A percentile compares a stretch with the other conserved stretches of the same genome.
These are phyloP conservation scores for Penicillium sp. DNA, from an alignment of 2,329 filamentous ascomycete genomes.

Conservation along the genomic window DNA sequence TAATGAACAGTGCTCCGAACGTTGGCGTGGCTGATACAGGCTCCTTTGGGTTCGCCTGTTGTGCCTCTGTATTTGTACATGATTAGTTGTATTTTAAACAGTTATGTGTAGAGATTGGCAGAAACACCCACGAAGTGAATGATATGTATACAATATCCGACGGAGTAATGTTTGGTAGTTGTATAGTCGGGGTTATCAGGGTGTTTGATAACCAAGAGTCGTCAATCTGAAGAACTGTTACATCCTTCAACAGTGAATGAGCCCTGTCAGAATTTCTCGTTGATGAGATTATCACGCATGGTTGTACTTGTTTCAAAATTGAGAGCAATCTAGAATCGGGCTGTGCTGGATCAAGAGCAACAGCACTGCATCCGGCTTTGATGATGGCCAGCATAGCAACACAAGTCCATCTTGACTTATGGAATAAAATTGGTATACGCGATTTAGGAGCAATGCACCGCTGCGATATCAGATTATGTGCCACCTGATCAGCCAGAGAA, in stretches of 20 bases:
- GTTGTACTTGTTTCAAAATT: neutral
- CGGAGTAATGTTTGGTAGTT: constrained; percentile 3
- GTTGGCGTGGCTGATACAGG: constrained; percentile 8
- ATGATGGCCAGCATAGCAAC: constrained; percentile 8
- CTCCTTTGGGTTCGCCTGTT: constrained; percentile 10
- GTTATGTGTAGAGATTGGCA: neutral
- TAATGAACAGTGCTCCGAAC: constrained; percentile 3
- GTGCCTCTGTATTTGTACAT: neutral
- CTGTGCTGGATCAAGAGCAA: constrained; percentile 4
- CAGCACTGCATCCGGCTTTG: constrained; percentile 3
- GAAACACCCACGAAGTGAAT: constrained; percentile 9
- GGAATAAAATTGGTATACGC: neutral
- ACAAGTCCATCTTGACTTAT: constrained; percentile 9
- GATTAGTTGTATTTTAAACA: neutral
- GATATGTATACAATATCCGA: constrained; percentile 7
- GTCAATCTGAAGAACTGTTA: constrained; percentile 1
- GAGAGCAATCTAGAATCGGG: constrained; percentile 5
- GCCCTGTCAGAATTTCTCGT: neutral
- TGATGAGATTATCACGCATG: neutral
- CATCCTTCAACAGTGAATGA: neutral
- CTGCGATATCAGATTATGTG: constrained; percentile 25
- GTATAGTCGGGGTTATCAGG: neutral
- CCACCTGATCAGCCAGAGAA: constrained; percentile 28
- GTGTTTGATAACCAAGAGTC: neutral
- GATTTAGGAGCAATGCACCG: neutral